Base-by-base conservation (phyloP, 371 early-diverging fungal genomes). In the Saksenaea vasiformis region DNA sequence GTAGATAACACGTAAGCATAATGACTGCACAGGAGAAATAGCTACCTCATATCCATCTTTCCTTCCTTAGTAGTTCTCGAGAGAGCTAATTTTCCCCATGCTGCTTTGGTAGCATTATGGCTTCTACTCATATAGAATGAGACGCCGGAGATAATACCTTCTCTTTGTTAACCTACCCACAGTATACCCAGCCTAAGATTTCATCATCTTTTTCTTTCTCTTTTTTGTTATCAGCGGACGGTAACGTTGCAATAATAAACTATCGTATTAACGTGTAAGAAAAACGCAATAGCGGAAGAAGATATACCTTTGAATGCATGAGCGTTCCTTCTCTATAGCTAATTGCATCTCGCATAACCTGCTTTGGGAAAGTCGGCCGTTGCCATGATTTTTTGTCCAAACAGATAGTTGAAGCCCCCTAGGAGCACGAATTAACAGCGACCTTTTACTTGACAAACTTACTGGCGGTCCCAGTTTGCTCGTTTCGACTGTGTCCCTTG, bases 391-490 rank as follows among this genome's bases (percentile, higher is more conserved):
- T 59, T 17, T 36, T 71, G 38, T 60, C 71, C 0, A 81, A 62
- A 38, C 77, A 81, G 17, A 81, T 81, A 0, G 82, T 77, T 1
- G 70, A 64, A 9, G 82, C 82, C 1, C 82, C 82, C 82, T 78
- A 57, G 5, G 15, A 35, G 28, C 3, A 24, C 13, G 22, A 41
- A 54, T 41, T 9, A 60, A 17, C 5, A 44, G 5, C 0, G 38
- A 34, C 9, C 11, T 17, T 35, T 11, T 31, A n/a, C n/a, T 27
- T 8, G 13, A 7, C 39, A 15, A 5, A 63, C 68, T 58, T 69
- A 80, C 82, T 9, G 74, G 35, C 13, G 68, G 69, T 1, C 82
- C 82, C 19, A 75, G 34, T 51, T 51, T 44, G 56, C 79, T 78
- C 27, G 57, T 56, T 2, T 67, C 56, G 0, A 80, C 69, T 8